These are phyloP conservation scores for Suillus subluteus DNA, from an alignment of 768 basidiomycete species.

Conservation along the genomic window DNA sequence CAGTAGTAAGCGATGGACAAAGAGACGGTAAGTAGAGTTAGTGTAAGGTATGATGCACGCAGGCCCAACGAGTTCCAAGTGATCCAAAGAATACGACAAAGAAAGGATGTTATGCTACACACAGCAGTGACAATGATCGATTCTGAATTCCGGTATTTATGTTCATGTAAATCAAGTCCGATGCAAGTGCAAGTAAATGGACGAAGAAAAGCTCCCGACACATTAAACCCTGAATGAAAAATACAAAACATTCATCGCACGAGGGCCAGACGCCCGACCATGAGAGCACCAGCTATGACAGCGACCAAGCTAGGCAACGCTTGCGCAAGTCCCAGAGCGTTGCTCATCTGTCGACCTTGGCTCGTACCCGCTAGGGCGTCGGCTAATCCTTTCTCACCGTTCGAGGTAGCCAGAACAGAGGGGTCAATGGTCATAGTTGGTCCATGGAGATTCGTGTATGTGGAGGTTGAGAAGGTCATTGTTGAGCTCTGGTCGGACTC, in stretches of 20 bases:
- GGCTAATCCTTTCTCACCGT: conserved; percentile 50
- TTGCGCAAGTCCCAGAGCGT: conserved; percentile 13
- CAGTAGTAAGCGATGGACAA: neutral
- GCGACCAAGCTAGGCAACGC: conserved; percentile 18
- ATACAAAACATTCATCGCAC: neutral
- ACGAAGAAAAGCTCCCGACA: conserved; percentile 3
- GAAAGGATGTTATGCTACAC: neutral
- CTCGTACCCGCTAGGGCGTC: conserved; percentile 19
- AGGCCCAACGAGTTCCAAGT: neutral
- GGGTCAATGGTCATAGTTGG: conserved; percentile 57
- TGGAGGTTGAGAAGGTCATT: conserved; percentile 60
- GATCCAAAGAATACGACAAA: neutral
- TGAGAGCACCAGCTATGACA: conserved; percentile 22
- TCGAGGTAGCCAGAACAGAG: conserved; percentile 61
- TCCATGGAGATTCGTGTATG: conserved; percentile 55
- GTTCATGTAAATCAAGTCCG: conserved; percentile 1
- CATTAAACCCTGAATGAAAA: conserved; percentile 14
- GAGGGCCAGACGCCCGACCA: conserved; percentile 14
- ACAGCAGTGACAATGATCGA: neutral
- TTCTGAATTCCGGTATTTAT: neutral
- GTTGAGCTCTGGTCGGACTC: conserved; percentile 39
- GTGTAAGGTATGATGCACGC: neutral
- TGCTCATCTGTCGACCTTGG: conserved; percentile 6
- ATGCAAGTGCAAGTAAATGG: conserved; percentile 17
- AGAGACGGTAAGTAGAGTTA: neutral